Evolutionary conservation across 2,329 filamentous ascomycete genomes (phyloP).

Genomic region (Aureobasidium sp.): DNA sequence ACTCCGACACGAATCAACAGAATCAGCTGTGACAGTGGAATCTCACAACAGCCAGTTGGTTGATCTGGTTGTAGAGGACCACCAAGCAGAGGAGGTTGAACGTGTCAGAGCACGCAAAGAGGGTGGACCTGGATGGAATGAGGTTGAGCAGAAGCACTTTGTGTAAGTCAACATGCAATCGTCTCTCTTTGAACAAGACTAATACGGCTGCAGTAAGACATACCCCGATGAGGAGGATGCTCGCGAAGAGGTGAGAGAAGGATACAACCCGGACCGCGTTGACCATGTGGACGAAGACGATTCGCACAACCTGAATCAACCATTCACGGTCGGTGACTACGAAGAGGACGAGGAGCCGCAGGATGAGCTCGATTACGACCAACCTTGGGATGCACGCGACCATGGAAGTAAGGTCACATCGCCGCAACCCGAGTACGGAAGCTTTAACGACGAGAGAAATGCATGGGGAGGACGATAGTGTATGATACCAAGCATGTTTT

Average conservation of each 20-base stretch:
- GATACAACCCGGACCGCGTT: slow-evolving; percentile 45
- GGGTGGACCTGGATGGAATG: slow-evolving; percentile 54
- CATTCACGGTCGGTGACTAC: slow-evolving; percentile 37
- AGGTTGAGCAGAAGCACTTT: slow-evolving; percentile 48
- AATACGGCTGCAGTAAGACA: slow-evolving; percentile 28
- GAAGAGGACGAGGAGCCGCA: slow-evolving; percentile 30
- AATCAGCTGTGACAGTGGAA: slow-evolving; percentile 28
- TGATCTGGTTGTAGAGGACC: slow-evolving; percentile 60
- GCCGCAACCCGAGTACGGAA: slow-evolving; percentile 32
- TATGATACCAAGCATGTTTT: background rate
- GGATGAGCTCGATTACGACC: slow-evolving; percentile 31
- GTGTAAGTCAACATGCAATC: slow-evolving; percentile 36
- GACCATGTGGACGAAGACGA: slow-evolving; percentile 37
- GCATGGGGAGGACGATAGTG: slow-evolving; percentile 27
- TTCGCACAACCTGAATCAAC: slow-evolving; percentile 38
- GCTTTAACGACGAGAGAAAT: slow-evolving; percentile 36
- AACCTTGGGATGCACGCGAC: slow-evolving; percentile 39
- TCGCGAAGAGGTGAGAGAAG: slow-evolving; percentile 47
- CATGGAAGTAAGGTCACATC: slow-evolving; percentile 19
- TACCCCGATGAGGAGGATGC: slow-evolving; percentile 38
- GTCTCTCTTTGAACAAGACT: background rate
- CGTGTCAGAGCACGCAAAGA: slow-evolving; percentile 56
- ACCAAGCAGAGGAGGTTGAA: slow-evolving; percentile 54
- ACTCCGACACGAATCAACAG: slow-evolving; percentile 42
- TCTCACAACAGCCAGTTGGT: slow-evolving; percentile 58